These are phyloP conservation scores for Firmiana major DNA, from an alignment of 345 rosid species.

Conservation along the genomic window DNA sequence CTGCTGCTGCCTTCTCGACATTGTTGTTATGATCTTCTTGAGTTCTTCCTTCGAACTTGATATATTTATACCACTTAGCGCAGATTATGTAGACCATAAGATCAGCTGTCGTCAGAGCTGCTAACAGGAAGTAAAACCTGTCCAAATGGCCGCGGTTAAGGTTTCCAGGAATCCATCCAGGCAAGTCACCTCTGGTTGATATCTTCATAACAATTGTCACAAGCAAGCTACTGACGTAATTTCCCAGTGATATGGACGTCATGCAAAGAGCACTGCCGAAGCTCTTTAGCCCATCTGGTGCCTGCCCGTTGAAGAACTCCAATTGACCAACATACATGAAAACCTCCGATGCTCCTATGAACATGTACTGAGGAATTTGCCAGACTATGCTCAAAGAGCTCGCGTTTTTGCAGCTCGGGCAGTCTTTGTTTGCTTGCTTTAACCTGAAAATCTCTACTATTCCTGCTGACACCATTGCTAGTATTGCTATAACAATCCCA, in stretches of 20 bases:
- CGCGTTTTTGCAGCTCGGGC: constrained; percentile 40
- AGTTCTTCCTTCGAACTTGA: constrained; percentile 48
- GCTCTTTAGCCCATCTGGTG: constrained; percentile 89
- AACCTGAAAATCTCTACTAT: constrained; percentile 63
- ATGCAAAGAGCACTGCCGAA: constrained; percentile 95
- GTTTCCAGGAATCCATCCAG: constrained; percentile 97
- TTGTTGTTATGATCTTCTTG: neutral
- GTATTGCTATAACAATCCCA: constrained; percentile 68
- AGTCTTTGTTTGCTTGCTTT: constrained; percentile 39
- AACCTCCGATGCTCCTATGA: constrained; percentile 93
- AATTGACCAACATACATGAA: constrained; percentile 97
- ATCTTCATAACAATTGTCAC: constrained; percentile 77
- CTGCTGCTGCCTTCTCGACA: neutral
- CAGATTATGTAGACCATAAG: constrained; percentile 53
- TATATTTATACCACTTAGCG: constrained; percentile 73
- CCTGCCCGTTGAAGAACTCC: constrained; percentile 90
- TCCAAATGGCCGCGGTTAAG: constrained; percentile 88
- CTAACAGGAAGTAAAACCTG: constrained; percentile 84
- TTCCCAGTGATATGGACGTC: constrained; percentile 93
- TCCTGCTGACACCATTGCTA: constrained; percentile 84
- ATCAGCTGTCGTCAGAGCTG: constrained; percentile 69
- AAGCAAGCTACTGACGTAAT: constrained; percentile 84
- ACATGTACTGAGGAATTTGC: constrained; percentile 90
- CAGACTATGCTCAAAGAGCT: constrained; percentile 87
- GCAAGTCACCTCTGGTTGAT: constrained; percentile 61